A percentile compares a stretch with the other conserved stretches of the same genome.
Evolutionary conservation across 495 filamentous ascomycete genomes (phyloP).

Genomic region (Xylaria grammica): DNA sequence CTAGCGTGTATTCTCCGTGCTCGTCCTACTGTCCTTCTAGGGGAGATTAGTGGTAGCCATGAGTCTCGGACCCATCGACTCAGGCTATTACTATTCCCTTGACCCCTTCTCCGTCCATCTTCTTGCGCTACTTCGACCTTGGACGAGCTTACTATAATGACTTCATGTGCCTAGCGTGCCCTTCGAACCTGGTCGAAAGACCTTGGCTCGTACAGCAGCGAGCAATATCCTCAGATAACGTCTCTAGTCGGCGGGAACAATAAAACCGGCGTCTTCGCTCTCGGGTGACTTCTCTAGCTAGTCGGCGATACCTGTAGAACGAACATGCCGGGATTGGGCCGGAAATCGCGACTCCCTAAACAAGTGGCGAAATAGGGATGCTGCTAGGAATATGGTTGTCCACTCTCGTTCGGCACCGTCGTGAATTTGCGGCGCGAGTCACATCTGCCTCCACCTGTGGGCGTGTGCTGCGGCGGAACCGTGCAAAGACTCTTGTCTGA

Average conservation of each 20-base stretch:
- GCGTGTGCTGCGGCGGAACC: not conserved
- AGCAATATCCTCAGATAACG: not conserved
- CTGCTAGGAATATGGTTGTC: slow-evolving; percentile 1
- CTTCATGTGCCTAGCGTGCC: not conserved
- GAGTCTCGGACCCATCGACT: slow-evolving; percentile 11
- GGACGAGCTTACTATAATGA: slow-evolving; percentile 2
- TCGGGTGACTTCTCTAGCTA: not conserved
- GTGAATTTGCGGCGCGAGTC: not conserved
- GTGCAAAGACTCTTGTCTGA: not conserved
- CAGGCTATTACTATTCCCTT: not conserved
- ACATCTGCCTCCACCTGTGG: slow-evolving; percentile 4
- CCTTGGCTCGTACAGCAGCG: not conserved
- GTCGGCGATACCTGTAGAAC: not conserved
- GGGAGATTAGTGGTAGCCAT: slow-evolving; percentile 17
- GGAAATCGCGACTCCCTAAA: not conserved
- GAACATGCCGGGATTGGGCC: not conserved
- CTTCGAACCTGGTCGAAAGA: not conserved
- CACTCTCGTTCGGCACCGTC: not conserved
- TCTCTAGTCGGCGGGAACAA: not conserved
- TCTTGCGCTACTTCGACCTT: not conserved
- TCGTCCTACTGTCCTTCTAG: slow-evolving; percentile 28
- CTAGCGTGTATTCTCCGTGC: slow-evolving; percentile 39
- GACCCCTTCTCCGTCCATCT: not conserved
- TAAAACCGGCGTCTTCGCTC: not conserved
- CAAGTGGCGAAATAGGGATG: not conserved